phyloP scores from a whole-genome alignment of 306 rosid species.

The Parietaria judaica region DNA sequence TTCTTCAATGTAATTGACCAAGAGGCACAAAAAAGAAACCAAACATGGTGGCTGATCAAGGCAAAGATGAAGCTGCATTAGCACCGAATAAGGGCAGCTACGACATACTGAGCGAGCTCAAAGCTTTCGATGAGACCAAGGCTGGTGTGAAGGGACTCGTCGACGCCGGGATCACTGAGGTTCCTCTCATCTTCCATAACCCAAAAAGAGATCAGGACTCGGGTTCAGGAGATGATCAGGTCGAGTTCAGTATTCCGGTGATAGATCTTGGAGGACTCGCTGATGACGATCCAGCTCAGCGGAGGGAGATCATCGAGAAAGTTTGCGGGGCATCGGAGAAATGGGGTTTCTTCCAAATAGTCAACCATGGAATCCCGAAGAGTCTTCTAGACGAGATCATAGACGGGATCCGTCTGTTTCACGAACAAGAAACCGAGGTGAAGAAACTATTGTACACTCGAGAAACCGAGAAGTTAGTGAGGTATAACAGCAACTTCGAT shows the following conservation, averaged over 20 bases:
- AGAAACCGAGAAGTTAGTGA: slow-evolving; percentile 10
- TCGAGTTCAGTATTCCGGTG: slow-evolving; percentile 24
- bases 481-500: slow-evolving; percentile 25
- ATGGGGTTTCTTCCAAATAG: slow-evolving; percentile 44
- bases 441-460: slow-evolving; percentile 29
- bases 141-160: slow-evolving; percentile 45
- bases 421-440: slow-evolving; percentile 30
- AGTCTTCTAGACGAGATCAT: slow-evolving; percentile 23
- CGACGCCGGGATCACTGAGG: slow-evolving; percentile 32
- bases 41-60: slow-evolving; percentile 6
- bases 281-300: not conserved
- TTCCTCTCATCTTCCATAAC: slow-evolving; percentile 29
- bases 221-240: not conserved
- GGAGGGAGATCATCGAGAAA: slow-evolving; percentile 16
- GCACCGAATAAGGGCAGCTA: not conserved
- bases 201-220: not conserved
- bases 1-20: not conserved
- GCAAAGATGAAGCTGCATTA: not conserved
- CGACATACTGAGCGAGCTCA: slow-evolving; percentile 25
- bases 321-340: slow-evolving; percentile 27
- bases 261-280: slow-evolving; percentile 27
- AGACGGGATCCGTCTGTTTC: slow-evolving; percentile 27
- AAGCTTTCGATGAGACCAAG: slow-evolving; percentile 45
- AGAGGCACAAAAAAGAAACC: not conserved
- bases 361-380: slow-evolving; percentile 36